A percentile compares a stretch with the other conserved stretches of the same genome.
phyloP scores from a whole-genome alignment of 805 yeast genomes.

The Sungouiozyma ichnusensis region DNA sequence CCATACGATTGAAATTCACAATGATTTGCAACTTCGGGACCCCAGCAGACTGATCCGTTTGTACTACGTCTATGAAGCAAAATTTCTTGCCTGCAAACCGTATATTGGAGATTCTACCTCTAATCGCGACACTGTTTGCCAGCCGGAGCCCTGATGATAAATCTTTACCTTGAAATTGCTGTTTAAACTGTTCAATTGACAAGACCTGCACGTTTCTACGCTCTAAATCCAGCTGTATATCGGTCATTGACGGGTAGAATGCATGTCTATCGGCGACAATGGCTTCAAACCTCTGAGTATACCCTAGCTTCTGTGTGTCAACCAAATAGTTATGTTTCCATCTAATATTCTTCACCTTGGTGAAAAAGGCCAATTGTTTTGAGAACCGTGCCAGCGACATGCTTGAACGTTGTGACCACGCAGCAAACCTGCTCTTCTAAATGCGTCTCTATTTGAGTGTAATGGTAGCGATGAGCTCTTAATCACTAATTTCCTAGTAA shows the following conservation, averaged over 20 bases:
- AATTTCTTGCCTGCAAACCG: constrained; percentile 27
- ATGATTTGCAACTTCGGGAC: constrained; percentile 16
- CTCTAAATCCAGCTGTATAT: constrained; percentile 1
- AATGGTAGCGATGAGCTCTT: too few relatives aligned
- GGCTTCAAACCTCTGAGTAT: constrained; percentile 12
- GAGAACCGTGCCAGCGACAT: too few relatives aligned
- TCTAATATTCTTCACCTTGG: background rate
- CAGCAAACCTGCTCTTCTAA: too few relatives aligned
- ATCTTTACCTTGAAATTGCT: constrained; percentile 3
- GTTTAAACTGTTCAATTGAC: constrained; percentile 9
- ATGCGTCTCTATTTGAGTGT: too few relatives aligned
- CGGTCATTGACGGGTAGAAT: constrained; percentile 23
- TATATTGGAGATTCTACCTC: constrained; percentile 22
- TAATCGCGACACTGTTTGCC: background rate
- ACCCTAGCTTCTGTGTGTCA: constrained; percentile 16
- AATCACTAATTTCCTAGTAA: too few relatives aligned
- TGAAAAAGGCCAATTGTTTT: background rate
- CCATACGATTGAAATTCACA: constrained; percentile 12
- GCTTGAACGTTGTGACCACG: too few relatives aligned
- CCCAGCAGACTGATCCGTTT: constrained; percentile 1
- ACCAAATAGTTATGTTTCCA: constrained; percentile 1
- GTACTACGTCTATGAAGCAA: constrained; percentile 22
- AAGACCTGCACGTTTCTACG: constrained; percentile 1
- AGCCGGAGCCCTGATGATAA: constrained; percentile 1
- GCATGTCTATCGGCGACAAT: constrained; percentile 7